Evolutionary conservation across 75 land plant species (phyloP).

Genomic region (Selaginella tamariscina): DNA sequence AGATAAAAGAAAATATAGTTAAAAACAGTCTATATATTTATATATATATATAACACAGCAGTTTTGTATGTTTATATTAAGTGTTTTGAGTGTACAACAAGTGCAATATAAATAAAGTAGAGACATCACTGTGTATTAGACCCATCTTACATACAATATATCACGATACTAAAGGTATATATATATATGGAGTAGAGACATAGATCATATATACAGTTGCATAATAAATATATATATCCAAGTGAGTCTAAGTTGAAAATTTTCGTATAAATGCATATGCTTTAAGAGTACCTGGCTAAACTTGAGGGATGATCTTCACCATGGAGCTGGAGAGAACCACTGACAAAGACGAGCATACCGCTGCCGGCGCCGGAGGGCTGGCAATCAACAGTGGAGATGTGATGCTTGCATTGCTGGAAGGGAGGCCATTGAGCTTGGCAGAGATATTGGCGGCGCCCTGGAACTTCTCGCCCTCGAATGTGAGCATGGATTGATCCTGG

Average conservation of each 20-base stretch:
- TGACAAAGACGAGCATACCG: slow-evolving; percentile 85
- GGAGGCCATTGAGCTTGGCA: slow-evolving; percentile 62
- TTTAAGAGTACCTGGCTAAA: slow-evolving; percentile 85
- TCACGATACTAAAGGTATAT: too few species aligned
- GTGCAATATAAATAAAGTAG: background rate
- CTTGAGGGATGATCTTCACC: slow-evolving; percentile 85
- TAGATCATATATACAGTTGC: too few species aligned
- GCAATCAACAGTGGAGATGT: slow-evolving; percentile 71
- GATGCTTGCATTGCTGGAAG: slow-evolving; percentile 74
- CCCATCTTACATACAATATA: too few species aligned
- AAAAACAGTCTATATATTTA: background rate
- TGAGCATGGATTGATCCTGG: slow-evolving; percentile 73
- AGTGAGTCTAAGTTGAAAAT: too few species aligned
- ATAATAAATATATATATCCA: too few species aligned
- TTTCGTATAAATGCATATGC: too few species aligned
- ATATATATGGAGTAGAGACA: too few species aligned
- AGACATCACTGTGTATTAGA: too few species aligned
- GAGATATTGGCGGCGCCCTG: slow-evolving; percentile 51
- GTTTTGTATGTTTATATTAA: too few species aligned
- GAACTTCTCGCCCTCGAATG: slow-evolving; percentile 80
- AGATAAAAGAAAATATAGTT: background rate
- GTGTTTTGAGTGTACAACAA: too few species aligned
- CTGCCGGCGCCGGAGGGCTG: slow-evolving; percentile 86
- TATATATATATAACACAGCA: too few species aligned
- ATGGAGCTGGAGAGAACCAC: slow-evolving; percentile 63